Evolutionary conservation across 83 land plant species (phyloP).

Genomic region (Larix sibirica): DNA sequence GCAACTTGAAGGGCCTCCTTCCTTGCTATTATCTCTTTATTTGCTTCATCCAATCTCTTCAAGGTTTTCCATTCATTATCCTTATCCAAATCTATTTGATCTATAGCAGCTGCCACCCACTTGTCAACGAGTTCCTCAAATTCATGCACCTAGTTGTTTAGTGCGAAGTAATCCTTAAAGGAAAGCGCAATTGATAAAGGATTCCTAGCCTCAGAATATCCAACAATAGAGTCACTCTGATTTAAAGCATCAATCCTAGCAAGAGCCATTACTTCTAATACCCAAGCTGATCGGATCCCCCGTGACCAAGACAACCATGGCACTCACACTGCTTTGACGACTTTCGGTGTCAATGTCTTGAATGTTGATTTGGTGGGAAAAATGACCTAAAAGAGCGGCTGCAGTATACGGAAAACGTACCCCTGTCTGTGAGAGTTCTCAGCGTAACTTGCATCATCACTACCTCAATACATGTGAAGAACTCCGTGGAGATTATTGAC

Average conservation of each 20-base stretch:
- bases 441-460: no score
- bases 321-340: no score
- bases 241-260: not conserved
- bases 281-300: constrained; percentile 12
- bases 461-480: no score
- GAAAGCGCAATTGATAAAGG: not conserved
- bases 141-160: constrained; percentile 8
- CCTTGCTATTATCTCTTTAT: constrained; percentile 16
- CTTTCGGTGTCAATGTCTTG: constrained; percentile 33
- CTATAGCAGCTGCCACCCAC: not conserved
- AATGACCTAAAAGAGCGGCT: no score
- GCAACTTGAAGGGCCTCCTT: constrained; percentile 17
- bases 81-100: constrained; percentile 24
- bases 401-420: no score
- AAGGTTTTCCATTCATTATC: constrained; percentile 14
- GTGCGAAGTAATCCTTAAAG: constrained; percentile 14
- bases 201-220: no score
- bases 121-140: constrained; percentile 19
- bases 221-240: not conserved
- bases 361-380: constrained; percentile 53
- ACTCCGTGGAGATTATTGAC: no score
- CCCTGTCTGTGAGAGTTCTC: no score
- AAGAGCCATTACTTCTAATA: not conserved
- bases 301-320: not conserved
- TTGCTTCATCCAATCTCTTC: constrained; percentile 17